A percentile compares a stretch with the other conserved stretches of the same genome.
phyloP scores from a whole-genome alignment of 2,329 filamentous ascomycete genomes.

The Beauveria bassiana region DNA sequence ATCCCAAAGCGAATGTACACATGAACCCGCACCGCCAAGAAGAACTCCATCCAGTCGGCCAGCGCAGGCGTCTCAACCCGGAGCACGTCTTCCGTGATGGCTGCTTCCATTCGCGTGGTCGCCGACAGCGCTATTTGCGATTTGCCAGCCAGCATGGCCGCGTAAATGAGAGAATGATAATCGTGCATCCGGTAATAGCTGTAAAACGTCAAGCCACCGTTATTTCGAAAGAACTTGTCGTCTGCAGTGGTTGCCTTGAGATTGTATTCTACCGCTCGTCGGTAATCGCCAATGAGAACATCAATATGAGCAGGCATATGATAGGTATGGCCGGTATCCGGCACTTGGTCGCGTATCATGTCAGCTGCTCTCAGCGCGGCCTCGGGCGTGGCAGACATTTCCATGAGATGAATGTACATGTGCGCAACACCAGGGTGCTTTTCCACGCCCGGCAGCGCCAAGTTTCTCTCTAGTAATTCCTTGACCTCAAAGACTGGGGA shows the following conservation, averaged over 20 bases:
- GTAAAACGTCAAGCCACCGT: slow-evolving; percentile 58
- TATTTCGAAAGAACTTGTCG: slow-evolving; percentile 32
- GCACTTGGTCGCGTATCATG: slow-evolving; percentile 43
- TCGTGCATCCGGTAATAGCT: slow-evolving; percentile 62
- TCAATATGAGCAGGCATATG: slow-evolving; percentile 73
- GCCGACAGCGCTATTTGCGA: slow-evolving; percentile 50
- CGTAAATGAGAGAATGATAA: slow-evolving; percentile 62
- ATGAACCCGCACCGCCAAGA: too few species aligned
- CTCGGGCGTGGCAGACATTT: slow-evolving; percentile 60
- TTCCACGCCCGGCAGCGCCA: slow-evolving; percentile 40
- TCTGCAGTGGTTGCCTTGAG: slow-evolving; percentile 47
- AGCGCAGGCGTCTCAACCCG: too few species aligned
- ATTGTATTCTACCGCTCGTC: slow-evolving; percentile 55
- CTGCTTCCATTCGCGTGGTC: slow-evolving; percentile 43
- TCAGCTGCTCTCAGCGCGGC: slow-evolving; percentile 52
- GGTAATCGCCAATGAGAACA: slow-evolving; percentile 62
- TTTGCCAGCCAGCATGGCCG: slow-evolving; percentile 63
- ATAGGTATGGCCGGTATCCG: slow-evolving; percentile 59
- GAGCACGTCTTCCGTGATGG: slow-evolving; percentile 15
- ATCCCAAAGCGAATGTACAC: too few species aligned
- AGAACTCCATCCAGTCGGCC: too few species aligned
- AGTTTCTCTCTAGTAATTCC: slow-evolving; percentile 23
- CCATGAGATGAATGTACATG: slow-evolving; percentile 63
- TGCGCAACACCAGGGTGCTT: slow-evolving; percentile 59
- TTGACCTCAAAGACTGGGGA: too few species aligned